Conservation (phyloP, 208 protist genomes). For the Histomonas meleagridis region DNA sequence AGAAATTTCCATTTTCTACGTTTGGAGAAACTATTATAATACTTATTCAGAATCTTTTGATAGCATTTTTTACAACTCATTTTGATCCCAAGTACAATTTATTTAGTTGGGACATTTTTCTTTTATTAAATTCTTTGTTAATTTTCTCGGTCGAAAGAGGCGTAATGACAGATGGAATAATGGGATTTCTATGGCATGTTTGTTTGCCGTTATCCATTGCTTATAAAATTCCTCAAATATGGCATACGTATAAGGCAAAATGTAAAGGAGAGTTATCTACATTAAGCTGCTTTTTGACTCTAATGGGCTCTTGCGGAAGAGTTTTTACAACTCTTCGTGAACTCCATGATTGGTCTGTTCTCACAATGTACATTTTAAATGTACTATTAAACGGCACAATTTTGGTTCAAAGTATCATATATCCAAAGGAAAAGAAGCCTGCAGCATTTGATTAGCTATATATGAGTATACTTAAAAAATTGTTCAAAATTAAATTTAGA, state of each 20-base stretch:
- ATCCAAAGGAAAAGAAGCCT: background rate
- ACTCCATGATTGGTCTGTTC: slow-evolving; percentile 15
- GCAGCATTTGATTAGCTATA: too few relatives aligned
- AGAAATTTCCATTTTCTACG: background rate
- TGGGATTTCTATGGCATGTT: background rate
- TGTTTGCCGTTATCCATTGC: background rate
- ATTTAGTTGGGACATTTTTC: background rate
- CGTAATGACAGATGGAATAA: background rate
- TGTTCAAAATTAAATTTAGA: too few relatives aligned
- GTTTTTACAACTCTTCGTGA: slow-evolving; percentile 29
- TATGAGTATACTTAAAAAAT: too few relatives aligned
- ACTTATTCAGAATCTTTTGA: slow-evolving; percentile 16
- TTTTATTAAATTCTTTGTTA: background rate
- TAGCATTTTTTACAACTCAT: background rate
- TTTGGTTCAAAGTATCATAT: background rate
- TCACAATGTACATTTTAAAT: background rate
- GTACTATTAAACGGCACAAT: slow-evolving; percentile 16
- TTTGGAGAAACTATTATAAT: slow-evolving; percentile 18
- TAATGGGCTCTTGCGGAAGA: slow-evolving; percentile 17
- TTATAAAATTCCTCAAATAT: slow-evolving; percentile 34
- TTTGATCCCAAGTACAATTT: background rate
- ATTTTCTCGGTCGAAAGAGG: background rate
- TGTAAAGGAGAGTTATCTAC: slow-evolving; percentile 28
- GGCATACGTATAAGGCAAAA: background rate
- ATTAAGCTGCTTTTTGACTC: background rate